Evolutionary conservation across 768 basidiomycete genomes (phyloP).

Genomic region (Mycena chlorophos): DNA sequence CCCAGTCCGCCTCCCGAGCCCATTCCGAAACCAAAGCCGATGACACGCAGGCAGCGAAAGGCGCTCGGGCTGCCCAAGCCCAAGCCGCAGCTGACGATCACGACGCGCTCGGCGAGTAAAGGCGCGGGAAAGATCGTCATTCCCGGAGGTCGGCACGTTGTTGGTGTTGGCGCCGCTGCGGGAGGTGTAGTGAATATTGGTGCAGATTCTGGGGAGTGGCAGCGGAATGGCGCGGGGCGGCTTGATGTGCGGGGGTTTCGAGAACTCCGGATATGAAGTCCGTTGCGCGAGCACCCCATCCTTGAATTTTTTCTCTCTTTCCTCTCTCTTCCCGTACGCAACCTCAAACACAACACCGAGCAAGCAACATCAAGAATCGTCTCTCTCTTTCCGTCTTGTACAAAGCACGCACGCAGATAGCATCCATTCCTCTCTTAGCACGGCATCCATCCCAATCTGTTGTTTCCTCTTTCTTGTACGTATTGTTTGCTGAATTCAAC

Average conservation of each 20-base stretch:
- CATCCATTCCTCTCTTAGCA: too few relatives aligned
- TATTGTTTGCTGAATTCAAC: too few relatives aligned
- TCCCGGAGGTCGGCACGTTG: slow-evolving; percentile 54
- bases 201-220: slow-evolving; percentile 24
- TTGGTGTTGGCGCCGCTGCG: neutral
- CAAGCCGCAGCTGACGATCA: slow-evolving; percentile 33
- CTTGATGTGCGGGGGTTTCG: slow-evolving; percentile 22
- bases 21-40: slow-evolving; percentile 32
- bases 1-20: slow-evolving; percentile 24
- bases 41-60: slow-evolving; percentile 72
- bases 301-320: neutral
- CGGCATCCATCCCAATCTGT: too few relatives aligned
- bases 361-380: too few relatives aligned
- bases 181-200: too few relatives aligned
- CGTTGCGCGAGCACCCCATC: too few relatives aligned
- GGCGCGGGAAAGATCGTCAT: slow-evolving; percentile 67
- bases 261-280: slow-evolving; percentile 20
- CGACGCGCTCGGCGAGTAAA: slow-evolving; percentile 32
- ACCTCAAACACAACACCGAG: neutral
- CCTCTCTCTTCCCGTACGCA: neutral
- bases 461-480: too few relatives aligned
- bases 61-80: slow-evolving; percentile 65
- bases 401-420: too few relatives aligned
- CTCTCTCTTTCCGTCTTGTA: too few relatives aligned
- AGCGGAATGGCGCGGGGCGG: slow-evolving; percentile 23